Base-by-base conservation (phyloP, 108 stramenopile genomes). In the Schizochytrium sp. region DNA sequence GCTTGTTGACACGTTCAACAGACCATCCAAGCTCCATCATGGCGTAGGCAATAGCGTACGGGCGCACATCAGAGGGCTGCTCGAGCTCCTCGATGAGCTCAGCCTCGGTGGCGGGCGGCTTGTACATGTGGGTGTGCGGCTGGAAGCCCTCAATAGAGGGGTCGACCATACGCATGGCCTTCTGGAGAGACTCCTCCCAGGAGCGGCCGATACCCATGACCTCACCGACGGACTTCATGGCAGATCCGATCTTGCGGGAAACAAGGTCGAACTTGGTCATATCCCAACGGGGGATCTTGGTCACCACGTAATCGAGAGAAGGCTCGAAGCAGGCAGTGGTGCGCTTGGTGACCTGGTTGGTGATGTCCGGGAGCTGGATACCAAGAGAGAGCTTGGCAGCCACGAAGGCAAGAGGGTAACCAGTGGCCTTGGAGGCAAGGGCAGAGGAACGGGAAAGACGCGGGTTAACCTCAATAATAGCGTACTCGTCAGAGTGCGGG, bases 141-240 rank as follows among this genome's bases (percentile, higher is more conserved):
- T 93, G 87, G 89, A 96, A 97, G 61, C 97, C 97, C 72, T 94
- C 87, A 87, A 96, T 92, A 61, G 95, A 92, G 72, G 97, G 97
- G 91, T 98, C 97, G 69, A 98, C 97, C 98, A 99, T 99, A 87
- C 98, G 96, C 89, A 98, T 88, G 17, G 98, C 98, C 95, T 99
- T 99, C 94, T 99, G 98, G 88, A 99, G 92, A 46, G 95, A 93
- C 91, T 99, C 98, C 91, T 99, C 98, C 93, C 97, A 94, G 41
- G 97, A 98, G 60, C 97, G 96, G 61, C 98, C 98, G 88, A 99
- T 99, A 92, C 96, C 96, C 98, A 99, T 99, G 89, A 99, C 98
- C 93, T 99, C 98, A 58, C 98, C 98, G 72, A 99, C 98, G 92
- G 95, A 95, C 93, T 95, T 97, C 98, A 99, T 99, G 72, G 97